phyloP scores from a whole-genome alignment of 352 stramenopile genomes.

The Globisporangium perplexum region DNA sequence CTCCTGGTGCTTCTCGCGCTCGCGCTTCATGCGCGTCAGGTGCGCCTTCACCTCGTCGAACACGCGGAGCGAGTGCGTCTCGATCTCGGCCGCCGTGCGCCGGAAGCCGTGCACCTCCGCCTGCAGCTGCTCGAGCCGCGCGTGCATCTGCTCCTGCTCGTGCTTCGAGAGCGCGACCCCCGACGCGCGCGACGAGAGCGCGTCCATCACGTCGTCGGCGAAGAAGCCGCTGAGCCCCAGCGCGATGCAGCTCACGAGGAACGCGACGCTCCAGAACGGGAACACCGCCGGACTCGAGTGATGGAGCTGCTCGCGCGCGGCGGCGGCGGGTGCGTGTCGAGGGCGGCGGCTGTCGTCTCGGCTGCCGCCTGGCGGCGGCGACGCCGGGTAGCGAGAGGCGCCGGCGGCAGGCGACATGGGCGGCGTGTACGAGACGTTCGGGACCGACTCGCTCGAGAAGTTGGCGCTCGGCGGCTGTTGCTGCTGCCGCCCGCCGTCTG shows the following conservation, averaged over 20 bases:
- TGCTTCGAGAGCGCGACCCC: conserved; percentile 21
- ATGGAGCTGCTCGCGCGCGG: neutral
- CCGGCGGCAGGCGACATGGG: conserved; percentile 12
- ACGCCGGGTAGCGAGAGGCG: conserved; percentile 3
- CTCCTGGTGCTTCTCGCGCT: conserved; percentile 53
- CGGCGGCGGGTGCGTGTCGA: neutral
- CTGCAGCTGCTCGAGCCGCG: conserved; percentile 42
- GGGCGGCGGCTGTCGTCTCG: neutral
- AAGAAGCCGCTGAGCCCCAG: conserved; percentile 48
- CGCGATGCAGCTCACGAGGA: conserved; percentile 31
- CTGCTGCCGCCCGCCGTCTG: neutral
- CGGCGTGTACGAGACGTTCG: conserved; percentile 22
- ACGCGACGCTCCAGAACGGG: conserved; percentile 36
- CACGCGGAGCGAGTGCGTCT: conserved; percentile 44
- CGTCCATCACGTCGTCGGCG: conserved; percentile 44
- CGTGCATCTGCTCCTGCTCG: conserved; percentile 40
- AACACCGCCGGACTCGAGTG: conserved; percentile 12
- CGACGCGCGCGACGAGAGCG: conserved; percentile 19
- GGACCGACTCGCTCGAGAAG: conserved; percentile 19
- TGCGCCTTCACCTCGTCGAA: conserved; percentile 42
- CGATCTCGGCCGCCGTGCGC: conserved; percentile 38
- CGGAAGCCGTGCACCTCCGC: conserved; percentile 45
- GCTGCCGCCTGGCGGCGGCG: neutral
- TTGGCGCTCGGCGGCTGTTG: conserved; percentile 1
- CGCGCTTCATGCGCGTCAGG: conserved; percentile 35